These are phyloP conservation scores for Phalaenopsis aphrodite DNA, from an alignment of 106 monocot species.

Conservation along the genomic window DNA sequence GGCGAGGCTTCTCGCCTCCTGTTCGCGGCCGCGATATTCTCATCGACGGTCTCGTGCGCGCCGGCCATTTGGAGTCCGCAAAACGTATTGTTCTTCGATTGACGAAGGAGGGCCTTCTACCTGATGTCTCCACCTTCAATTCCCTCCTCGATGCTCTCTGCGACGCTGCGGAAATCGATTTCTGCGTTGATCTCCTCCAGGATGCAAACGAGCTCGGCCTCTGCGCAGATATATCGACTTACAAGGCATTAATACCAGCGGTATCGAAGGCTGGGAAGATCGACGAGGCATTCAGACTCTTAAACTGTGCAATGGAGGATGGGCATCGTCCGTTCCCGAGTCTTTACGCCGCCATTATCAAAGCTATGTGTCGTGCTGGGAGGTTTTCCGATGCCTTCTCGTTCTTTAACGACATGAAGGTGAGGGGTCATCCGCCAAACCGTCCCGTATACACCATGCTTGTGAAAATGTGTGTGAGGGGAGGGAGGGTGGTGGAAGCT, in stretches of 20 bases:
- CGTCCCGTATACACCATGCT: constrained; percentile 95
- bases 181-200: constrained; percentile 44
- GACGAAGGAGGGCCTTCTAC: constrained; percentile 83
- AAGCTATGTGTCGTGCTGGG: constrained; percentile 75
- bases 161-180: constrained; percentile 49
- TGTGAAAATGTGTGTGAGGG: constrained; percentile 85
- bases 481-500: constrained; percentile 79
- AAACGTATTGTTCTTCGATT: constrained; percentile 62
- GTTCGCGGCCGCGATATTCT: constrained; percentile 81
- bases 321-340: constrained; percentile 84
- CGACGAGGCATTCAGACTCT: constrained; percentile 66
- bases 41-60: constrained; percentile 72
- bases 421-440: constrained; percentile 62
- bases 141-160: constrained; percentile 63
- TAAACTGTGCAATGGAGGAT: constrained; percentile 53
- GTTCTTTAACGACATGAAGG: constrained; percentile 83
- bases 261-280: constrained; percentile 59
- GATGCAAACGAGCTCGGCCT: constrained; percentile 58
- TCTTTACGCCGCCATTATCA: constrained; percentile 73
- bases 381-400: constrained; percentile 70
- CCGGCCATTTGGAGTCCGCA: constrained; percentile 80
- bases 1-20: constrained; percentile 57
- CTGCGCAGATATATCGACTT: constrained; percentile 68
- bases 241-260: constrained; percentile 75
- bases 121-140: constrained; percentile 77